Evolutionary conservation across 192 early-diverging fungal species (phyloP).

Genomic region (Entophlyctis luteolus): DNA sequence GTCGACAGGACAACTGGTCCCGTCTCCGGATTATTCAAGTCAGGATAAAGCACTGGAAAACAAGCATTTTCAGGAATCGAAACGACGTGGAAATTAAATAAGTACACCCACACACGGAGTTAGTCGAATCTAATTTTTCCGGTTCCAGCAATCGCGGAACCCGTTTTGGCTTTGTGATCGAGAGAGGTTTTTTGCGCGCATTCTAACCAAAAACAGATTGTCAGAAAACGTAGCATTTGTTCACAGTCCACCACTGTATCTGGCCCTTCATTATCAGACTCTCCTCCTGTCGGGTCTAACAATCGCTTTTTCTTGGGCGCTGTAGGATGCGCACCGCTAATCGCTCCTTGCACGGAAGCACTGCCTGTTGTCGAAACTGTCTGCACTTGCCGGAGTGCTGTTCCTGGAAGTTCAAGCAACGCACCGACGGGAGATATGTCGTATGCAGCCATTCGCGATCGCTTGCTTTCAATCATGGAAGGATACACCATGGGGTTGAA

Average conservation of each 20-base stretch:
- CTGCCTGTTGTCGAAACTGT: too few species aligned
- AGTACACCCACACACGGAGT: constrained; percentile 36
- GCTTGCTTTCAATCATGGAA: constrained; percentile 16
- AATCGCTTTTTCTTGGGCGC: too few species aligned
- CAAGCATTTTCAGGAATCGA: background rate
- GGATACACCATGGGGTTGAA: background rate
- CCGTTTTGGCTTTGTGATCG: constrained; percentile 2
- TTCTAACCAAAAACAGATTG: background rate
- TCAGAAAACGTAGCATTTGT: too few species aligned
- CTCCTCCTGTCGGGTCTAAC: too few species aligned
- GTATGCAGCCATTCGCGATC: constrained; percentile 2
- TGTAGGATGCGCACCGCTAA: too few species aligned
- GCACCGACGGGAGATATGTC: constrained; percentile 32
- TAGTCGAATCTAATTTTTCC: constrained; percentile 37
- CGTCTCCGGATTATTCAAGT: constrained; percentile 60
- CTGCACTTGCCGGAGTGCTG: too few species aligned
- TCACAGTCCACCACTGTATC: too few species aligned
- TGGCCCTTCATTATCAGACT: constrained; percentile 26
- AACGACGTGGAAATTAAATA: background rate
- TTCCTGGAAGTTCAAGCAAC: constrained; percentile 17
- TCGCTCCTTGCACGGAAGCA: too few species aligned
- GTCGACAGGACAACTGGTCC: constrained; percentile 42
- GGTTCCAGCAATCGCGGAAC: background rate
- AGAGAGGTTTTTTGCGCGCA: background rate
- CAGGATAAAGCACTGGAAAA: constrained; percentile 59